Conservation (phyloP, 139 green algal species). For the Pleodorina starrii region DNA sequence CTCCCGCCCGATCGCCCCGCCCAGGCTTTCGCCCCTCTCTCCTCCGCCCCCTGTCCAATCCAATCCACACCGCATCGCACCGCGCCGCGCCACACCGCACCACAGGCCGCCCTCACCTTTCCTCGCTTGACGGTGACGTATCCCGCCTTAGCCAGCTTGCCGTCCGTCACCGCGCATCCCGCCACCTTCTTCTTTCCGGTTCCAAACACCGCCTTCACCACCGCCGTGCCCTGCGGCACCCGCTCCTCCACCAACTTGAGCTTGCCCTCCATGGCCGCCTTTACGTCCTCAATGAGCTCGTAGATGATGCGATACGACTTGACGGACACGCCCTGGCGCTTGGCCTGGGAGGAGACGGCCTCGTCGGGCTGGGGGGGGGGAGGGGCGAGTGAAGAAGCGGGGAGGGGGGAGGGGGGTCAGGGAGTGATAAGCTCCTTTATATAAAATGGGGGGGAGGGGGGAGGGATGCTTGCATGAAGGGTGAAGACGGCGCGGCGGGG, state of each 20-base stretch:
- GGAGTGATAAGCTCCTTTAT: too few relatives aligned
- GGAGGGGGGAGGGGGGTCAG: too few relatives aligned
- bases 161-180: slow-evolving; percentile 79
- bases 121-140: slow-evolving; percentile 73
- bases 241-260: slow-evolving; percentile 87
- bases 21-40: too few relatives aligned
- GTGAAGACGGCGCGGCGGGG: too few relatives aligned
- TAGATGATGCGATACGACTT: slow-evolving; percentile 93
- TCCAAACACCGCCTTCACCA: slow-evolving; percentile 92
- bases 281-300: slow-evolving; percentile 95
- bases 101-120: slow-evolving; percentile 60
- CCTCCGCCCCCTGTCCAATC: too few relatives aligned
- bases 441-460: too few relatives aligned
- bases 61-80: too few relatives aligned
- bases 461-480: too few relatives aligned
- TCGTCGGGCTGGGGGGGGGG: slow-evolving; percentile 64
- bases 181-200: slow-evolving; percentile 83
- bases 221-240: slow-evolving; percentile 53
- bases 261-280: slow-evolving; percentile 96
- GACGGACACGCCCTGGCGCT: slow-evolving; percentile 71
- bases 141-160: slow-evolving; percentile 63
- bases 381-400: slow-evolving; percentile 72
- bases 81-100: too few relatives aligned
- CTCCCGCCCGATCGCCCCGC: background rate
- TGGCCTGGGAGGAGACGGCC: slow-evolving; percentile 79